Evolutionary conservation across 495 filamentous ascomycete species (phyloP).

Genomic region (Xylaria curta): DNA sequence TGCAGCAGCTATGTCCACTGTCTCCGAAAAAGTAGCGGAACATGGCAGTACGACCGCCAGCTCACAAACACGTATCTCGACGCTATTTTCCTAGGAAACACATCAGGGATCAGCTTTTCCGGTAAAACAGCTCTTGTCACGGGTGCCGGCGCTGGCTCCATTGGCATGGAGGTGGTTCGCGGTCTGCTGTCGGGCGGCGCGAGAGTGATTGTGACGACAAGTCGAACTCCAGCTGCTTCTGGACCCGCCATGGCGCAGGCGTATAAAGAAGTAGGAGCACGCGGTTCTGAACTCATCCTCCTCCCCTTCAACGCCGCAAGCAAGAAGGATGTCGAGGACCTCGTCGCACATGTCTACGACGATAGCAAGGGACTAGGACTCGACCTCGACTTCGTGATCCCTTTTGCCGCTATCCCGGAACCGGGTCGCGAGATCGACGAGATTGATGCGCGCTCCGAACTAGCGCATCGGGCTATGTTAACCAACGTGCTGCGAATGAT

Average conservation of each 20-base stretch:
- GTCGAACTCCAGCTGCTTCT: constrained; percentile 52
- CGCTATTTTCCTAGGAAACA: constrained; percentile 75
- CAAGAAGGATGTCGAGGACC: constrained; percentile 85
- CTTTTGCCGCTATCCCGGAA: constrained; percentile 86
- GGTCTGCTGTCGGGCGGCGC: constrained; percentile 86
- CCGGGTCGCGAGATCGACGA: constrained; percentile 87
- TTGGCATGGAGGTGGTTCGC: constrained; percentile 57
- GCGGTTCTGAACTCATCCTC: constrained; percentile 83
- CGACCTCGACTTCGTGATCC: constrained; percentile 84
- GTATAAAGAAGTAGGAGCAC: constrained; percentile 80
- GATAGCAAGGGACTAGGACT: constrained; percentile 83
- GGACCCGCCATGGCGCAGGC: constrained; percentile 88
- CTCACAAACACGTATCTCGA: constrained; percentile 81
- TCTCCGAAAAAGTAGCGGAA: constrained; percentile 4
- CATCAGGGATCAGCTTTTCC: constrained; percentile 64
- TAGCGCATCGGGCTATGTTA: constrained; percentile 90
- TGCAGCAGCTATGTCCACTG: constrained; percentile 22
- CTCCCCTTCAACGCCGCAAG: constrained; percentile 91
- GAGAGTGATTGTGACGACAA: constrained; percentile 86
- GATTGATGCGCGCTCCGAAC: constrained; percentile 86
- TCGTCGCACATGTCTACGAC: constrained; percentile 84
- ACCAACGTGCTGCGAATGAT: constrained; percentile 83
- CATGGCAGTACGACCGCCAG: constrained; percentile 83
- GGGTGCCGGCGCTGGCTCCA: constrained; percentile 20
- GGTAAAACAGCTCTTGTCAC: constrained; percentile 59